phyloP scores from a whole-genome alignment of 345 rosid species.

The Odontarrhena argentea region DNA sequence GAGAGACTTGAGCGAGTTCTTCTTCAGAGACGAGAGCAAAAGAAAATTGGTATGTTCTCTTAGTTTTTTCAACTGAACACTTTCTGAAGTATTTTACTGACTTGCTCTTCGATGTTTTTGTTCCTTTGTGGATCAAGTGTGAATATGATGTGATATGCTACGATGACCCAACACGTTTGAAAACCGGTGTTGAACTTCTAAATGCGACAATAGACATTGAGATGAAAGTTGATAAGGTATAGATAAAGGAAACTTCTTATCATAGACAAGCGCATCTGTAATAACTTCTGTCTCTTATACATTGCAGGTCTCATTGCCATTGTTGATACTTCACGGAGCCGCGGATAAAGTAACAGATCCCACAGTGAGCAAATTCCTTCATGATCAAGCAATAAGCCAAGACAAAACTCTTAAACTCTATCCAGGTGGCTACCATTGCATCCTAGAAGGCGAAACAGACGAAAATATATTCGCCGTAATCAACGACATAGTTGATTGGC shows the following conservation, averaged over 20 bases:
- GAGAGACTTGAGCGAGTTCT: constrained; percentile 63
- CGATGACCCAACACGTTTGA: constrained; percentile 55
- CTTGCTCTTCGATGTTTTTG: constrained; percentile 13
- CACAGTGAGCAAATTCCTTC: constrained; percentile 71
- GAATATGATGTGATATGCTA: constrained; percentile 80
- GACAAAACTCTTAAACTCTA: constrained; percentile 89
- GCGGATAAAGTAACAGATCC: constrained; percentile 93
- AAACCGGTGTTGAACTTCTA: constrained; percentile 79
- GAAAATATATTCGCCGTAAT: constrained; percentile 60
- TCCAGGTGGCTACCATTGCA: constrained; percentile 81
- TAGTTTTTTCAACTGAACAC: neutral
- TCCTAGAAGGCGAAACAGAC: constrained; percentile 92
- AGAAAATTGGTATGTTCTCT: constrained; percentile 58
- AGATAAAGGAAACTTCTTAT: neutral
- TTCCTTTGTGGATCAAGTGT: constrained; percentile 53
- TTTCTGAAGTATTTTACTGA: constrained; percentile 9
- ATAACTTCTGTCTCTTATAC: constrained; percentile 1
- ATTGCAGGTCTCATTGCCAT: constrained; percentile 78
- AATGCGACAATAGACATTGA: constrained; percentile 76
- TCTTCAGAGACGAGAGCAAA: constrained; percentile 72
- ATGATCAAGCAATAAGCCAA: constrained; percentile 66
- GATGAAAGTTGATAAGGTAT: constrained; percentile 62
- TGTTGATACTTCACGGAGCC: constrained; percentile 86
- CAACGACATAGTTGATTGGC: constrained; percentile 72
- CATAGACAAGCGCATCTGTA: neutral